Conservation (phyloP, 345 rosid species). For the Rhodamnia rubescens region DNA sequence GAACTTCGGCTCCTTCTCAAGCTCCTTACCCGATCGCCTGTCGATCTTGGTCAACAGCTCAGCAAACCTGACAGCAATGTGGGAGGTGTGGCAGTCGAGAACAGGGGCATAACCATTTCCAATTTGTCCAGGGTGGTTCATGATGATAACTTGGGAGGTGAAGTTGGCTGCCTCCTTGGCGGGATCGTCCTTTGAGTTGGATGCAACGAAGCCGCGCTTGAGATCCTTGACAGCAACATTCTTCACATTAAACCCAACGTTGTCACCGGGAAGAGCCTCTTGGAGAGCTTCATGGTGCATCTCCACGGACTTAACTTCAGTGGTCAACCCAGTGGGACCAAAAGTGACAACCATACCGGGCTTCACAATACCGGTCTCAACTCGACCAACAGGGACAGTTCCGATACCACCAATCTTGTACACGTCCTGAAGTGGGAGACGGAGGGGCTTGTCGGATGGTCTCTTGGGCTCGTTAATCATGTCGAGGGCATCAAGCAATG, state of each 20-base stretch:
- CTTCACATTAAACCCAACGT: conserved; percentile 78
- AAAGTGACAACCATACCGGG: conserved; percentile 78
- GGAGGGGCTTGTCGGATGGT: conserved; percentile 86
- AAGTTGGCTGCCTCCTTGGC: conserved; percentile 72
- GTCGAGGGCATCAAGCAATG: conserved; percentile 70
- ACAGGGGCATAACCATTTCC: conserved; percentile 86
- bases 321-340: conserved; percentile 62
- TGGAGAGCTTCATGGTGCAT: conserved; percentile 82
- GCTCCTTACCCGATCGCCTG: conserved; percentile 71
- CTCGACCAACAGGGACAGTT: conserved; percentile 77
- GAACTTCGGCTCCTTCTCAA: conserved; percentile 83
- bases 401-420: conserved; percentile 91
- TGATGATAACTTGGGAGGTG: conserved; percentile 81
- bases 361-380: conserved; percentile 63
- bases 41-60: conserved; percentile 65
- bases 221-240: conserved; percentile 84
- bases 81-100: conserved; percentile 76
- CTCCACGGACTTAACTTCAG: conserved; percentile 91
- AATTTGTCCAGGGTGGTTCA: conserved; percentile 93
- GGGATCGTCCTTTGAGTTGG: conserved; percentile 85
- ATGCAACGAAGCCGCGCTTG: conserved; percentile 71
- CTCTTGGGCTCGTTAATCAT: conserved; percentile 64
- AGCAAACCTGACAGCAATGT: conserved; percentile 77
- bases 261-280: conserved; percentile 79
- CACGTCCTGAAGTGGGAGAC: conserved; percentile 81